These are phyloP conservation scores for Xylaria grammica DNA, from an alignment of 495 filamentous ascomycete species.

Conservation along the genomic window DNA sequence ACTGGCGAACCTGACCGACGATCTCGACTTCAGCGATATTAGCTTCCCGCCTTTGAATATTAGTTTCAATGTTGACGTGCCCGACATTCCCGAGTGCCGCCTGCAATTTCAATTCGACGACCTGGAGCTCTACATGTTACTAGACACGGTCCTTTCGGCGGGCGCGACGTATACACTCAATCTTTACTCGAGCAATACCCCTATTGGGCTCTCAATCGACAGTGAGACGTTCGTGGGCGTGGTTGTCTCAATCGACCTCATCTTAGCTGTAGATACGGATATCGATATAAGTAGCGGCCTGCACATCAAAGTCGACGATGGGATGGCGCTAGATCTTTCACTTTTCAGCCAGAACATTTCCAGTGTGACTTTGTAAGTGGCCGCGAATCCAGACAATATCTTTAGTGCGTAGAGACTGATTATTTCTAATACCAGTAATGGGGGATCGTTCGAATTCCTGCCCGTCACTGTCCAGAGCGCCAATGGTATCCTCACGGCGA, in stretches of 20 bases:
- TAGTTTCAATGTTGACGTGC: conserved; percentile 45
- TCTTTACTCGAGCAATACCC: conserved; percentile 51
- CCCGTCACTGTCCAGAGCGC: conserved; percentile 53
- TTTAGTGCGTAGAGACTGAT: conserved; percentile 1
- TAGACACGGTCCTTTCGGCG: conserved; percentile 50
- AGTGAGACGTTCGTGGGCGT: conserved; percentile 48
- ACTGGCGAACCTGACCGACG: conserved; percentile 26
- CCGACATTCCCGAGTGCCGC: conserved; percentile 46
- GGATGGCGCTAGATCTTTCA: conserved; percentile 46
- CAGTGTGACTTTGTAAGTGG: conserved; percentile 50
- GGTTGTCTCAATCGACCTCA: conserved; percentile 52
- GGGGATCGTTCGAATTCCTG: conserved; percentile 62
- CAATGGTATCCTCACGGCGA: conserved; percentile 47
- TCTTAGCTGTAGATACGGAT: conserved; percentile 50
- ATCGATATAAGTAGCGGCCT: conserved; percentile 59
- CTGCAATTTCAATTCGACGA: conserved; percentile 55
- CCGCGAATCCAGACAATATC: background rate
- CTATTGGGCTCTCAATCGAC: conserved; percentile 44
- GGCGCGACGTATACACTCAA: conserved; percentile 55
- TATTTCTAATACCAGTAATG: conserved; percentile 41
- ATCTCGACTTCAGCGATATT: conserved; percentile 42
- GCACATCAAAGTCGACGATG: conserved; percentile 57
- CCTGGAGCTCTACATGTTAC: conserved; percentile 57
- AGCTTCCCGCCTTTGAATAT: conserved; percentile 44
- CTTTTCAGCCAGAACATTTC: conserved; percentile 54